Evolutionary conservation across 148 eudicot genomes (phyloP).

Genomic region (Fagopyrum esculentum): DNA sequence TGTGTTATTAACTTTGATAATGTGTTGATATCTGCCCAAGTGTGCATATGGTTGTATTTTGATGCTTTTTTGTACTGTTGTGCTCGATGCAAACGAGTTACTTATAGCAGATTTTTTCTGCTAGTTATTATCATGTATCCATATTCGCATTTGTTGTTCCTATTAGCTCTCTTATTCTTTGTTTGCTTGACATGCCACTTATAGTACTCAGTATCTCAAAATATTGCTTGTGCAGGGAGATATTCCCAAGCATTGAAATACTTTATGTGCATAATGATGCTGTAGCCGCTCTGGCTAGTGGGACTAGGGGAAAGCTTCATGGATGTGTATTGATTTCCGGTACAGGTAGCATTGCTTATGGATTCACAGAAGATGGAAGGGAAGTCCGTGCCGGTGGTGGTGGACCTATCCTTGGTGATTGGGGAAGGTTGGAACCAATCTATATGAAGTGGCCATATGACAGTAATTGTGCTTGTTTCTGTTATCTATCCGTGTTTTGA

Average conservation of each 20-base stretch:
- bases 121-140: constrained; percentile 4
- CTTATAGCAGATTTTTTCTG: not conserved
- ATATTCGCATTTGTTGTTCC: not conserved
- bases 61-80: not conserved
- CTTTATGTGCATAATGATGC: constrained; percentile 73
- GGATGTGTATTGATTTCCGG: constrained; percentile 84
- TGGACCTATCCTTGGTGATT: constrained; percentile 81
- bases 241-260: constrained; percentile 48
- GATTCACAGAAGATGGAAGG: constrained; percentile 58
- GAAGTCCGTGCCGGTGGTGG: constrained; percentile 90
- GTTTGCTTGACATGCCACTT: constrained; percentile 3
- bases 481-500: not conserved
- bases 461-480: not conserved
- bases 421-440: constrained; percentile 58
- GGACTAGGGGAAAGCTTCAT: constrained; percentile 83
- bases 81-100: not conserved
- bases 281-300: constrained; percentile 83
- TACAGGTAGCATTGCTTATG: constrained; percentile 83
- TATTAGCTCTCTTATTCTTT: not conserved
- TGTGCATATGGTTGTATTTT: not conserved
- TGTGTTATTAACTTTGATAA: not conserved
- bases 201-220: constrained; percentile 5
- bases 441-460: not conserved
- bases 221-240: constrained; percentile 33
- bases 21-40: not conserved